These are phyloP conservation scores for Teunomyces barrocoloradensis DNA, from an alignment of 805 yeast species.

Conservation along the genomic window DNA sequence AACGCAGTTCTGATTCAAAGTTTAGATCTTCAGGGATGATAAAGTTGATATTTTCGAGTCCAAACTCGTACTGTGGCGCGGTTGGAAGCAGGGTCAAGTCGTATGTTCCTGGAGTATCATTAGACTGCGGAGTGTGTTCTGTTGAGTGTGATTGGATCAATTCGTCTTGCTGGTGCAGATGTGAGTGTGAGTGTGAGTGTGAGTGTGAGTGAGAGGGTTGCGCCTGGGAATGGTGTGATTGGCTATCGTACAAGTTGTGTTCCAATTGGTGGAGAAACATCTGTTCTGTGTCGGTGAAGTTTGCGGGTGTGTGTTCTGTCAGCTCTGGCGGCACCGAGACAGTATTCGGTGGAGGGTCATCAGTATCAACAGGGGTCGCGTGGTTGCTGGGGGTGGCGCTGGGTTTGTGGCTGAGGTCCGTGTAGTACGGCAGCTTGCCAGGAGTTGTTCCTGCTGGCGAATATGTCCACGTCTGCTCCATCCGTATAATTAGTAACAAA, in stretches of 20 bases:
- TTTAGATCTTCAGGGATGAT: conserved; percentile 33
- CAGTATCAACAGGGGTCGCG: neutral
- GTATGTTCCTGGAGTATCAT: neutral
- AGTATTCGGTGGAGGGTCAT: neutral
- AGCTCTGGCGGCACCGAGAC: conserved; percentile 2
- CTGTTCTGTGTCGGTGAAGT: conserved; percentile 24
- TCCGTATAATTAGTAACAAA: neutral
- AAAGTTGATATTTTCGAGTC: conserved; percentile 23
- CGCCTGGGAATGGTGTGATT: neutral
- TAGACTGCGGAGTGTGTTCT: conserved; percentile 8
- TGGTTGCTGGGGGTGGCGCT: neutral
- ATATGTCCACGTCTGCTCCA: conserved; percentile 8
- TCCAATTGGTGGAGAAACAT: conserved; percentile 29
- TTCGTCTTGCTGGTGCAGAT: conserved; percentile 7
- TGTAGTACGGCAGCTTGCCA: conserved; percentile 9
- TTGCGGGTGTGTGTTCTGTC: conserved; percentile 5
- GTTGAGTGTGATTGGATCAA: conserved; percentile 9
- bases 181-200: conserved; percentile 5
- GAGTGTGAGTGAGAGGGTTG: neutral
- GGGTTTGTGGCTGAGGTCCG: conserved; percentile 2
- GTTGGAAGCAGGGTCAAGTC: neutral
- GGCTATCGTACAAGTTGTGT: conserved; percentile 23
- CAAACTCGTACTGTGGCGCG: conserved; percentile 18
- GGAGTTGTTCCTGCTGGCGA: conserved; percentile 8
- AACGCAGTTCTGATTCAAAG: conserved; percentile 12